Base-by-base conservation (phyloP, 805 yeast species). In the Millerozyma miso region DNA sequence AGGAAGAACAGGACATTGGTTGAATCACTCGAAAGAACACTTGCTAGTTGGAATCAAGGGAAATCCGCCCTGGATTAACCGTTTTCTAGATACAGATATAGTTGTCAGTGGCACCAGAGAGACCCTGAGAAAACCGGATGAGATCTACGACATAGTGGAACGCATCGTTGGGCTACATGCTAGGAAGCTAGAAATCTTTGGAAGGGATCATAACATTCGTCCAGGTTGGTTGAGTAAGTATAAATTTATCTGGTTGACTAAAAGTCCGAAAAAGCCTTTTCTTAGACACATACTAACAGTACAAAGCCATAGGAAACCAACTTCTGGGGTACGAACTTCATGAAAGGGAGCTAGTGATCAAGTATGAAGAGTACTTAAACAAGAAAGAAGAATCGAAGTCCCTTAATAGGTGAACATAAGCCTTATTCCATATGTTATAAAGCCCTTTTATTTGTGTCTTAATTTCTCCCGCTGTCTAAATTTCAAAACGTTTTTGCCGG, bases 1-100 rank as follows among this genome's bases (percentile, higher is more conserved):
- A 0, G 98, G 98, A 1, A 69, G 97, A 49, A 90, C 98, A 0
- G 98, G 98, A 0, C 98, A 90, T 60, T 90, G 98, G 98, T 71
- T 90, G 41, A 90, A 90, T 58, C 98, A 90, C 62, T 85, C 96
- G 0, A 90, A 90, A 54, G 98, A 90, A 60, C 97, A 90, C 59
- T 67, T 88, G 35, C 63, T 90, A 3, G 85, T 91, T 6, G 98
- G 97, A 0, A 55, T 85, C 19, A 90, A 90, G 55, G 97, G 97
- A 0, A 58, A 77, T 33, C 89, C 95, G 0, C 54, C 62, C 31
- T 88, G 96, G 95, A 54, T 88, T 19, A 77, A 76, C 43, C 66
- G 71, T 41, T 71, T 77, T 23, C 60, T 85, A 14, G 97, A 90
- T 58, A 69, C 83, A 3, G 96, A 90, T 56, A 65, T 84, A 4